Conservation (phyloP, 352 stramenopile genomes). For the Pythium rishiriense region DNA sequence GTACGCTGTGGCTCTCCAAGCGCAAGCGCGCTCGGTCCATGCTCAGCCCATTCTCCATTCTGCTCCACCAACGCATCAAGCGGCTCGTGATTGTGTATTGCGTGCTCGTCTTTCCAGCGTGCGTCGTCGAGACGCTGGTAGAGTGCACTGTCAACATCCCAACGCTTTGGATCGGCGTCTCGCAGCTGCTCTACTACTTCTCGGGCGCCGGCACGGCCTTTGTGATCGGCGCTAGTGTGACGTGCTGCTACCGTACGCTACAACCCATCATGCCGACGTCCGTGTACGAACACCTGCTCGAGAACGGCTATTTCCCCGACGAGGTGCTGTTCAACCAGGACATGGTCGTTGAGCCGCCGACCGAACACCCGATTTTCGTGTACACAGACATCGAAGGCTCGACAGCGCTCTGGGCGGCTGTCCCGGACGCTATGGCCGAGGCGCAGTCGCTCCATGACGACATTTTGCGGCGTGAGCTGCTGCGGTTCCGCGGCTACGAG, state of each 20-base stretch:
- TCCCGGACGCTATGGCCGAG: conserved; percentile 51
- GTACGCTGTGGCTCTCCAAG: conserved; percentile 44
- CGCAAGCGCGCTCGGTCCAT: conserved; percentile 44
- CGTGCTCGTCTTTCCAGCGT: conserved; percentile 63
- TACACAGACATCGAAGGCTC: conserved; percentile 83
- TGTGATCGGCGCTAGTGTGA: conserved; percentile 59
- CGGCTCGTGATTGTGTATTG: conserved; percentile 70
- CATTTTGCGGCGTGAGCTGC: conserved; percentile 54
- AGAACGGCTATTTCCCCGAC: conserved; percentile 59
- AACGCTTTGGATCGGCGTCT: conserved; percentile 48
- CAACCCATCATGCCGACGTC: conserved; percentile 56
- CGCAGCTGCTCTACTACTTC: conserved; percentile 59
- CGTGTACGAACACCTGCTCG: conserved; percentile 65
- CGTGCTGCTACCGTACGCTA: conserved; percentile 64
- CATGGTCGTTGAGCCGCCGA: conserved; percentile 44
- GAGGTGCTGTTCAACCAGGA: conserved; percentile 21
- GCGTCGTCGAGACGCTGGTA: conserved; percentile 44
- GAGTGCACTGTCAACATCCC: conserved; percentile 32
- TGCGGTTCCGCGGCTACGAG: conserved; percentile 69
- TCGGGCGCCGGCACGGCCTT: conserved; percentile 58
- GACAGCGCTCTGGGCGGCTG: conserved; percentile 59
- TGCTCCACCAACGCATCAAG: conserved; percentile 69
- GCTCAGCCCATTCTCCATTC: conserved; percentile 42
- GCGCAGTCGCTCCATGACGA: conserved; percentile 77
- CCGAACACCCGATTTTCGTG: conserved; percentile 67